phyloP scores from a whole-genome alignment of 371 early-diverging fungal species.

The Chytridium lagenaria region DNA sequence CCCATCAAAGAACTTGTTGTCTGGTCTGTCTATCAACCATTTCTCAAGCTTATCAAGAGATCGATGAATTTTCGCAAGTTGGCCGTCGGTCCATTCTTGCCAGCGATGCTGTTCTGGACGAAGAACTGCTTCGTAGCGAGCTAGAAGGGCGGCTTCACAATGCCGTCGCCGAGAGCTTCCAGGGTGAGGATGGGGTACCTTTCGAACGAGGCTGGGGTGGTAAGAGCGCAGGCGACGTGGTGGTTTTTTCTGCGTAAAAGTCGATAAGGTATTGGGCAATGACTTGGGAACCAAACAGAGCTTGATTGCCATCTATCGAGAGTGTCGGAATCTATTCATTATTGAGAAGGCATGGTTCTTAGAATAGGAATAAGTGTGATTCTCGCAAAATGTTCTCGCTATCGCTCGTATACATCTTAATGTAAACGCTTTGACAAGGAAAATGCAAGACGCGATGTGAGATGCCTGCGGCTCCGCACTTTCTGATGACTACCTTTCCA shows the following conservation, averaged over 20 bases:
- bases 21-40: neutral
- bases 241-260: neutral
- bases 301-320: neutral
- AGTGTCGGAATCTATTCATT: constrained; percentile 27
- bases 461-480: neutral
- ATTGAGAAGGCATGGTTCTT: too few species aligned
- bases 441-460: neutral
- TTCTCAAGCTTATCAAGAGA: constrained; percentile 18
- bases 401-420: too few species aligned
- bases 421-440: too few species aligned
- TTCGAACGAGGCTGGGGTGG: neutral
- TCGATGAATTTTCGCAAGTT: constrained; percentile 22
- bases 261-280: constrained; percentile 8
- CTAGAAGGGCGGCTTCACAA: constrained; percentile 15
- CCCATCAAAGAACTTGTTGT: too few species aligned
- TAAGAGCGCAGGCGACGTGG: neutral
- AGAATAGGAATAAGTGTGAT: too few species aligned
- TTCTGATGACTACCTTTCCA: neutral
- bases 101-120: constrained; percentile 14
- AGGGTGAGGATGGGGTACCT: constrained; percentile 19
- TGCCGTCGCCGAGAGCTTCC: constrained; percentile 27
- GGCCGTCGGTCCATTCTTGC: constrained; percentile 19
- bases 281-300: neutral
- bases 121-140: constrained; percentile 20
- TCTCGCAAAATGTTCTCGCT: too few species aligned